These are phyloP conservation scores for Plenodomus biglobosus DNA, from an alignment of 2,329 filamentous ascomycete species.

Conservation along the genomic window DNA sequence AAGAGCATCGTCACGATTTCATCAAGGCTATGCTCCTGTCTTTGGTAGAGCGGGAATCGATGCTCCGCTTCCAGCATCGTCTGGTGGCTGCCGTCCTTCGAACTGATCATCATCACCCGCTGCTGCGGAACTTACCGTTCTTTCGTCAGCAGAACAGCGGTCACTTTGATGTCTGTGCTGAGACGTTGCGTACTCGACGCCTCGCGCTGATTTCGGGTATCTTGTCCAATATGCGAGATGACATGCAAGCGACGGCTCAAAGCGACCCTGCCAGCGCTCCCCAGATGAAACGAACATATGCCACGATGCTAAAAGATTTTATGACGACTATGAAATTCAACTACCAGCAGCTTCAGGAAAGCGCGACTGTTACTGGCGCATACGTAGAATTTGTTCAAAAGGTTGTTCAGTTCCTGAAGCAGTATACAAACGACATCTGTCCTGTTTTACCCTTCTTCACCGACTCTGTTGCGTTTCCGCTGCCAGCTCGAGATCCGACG, in stretches of 20 bases:
- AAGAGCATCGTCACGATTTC: constrained; percentile 52
- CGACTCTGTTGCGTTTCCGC: constrained; percentile 60
- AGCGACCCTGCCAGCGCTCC: constrained; percentile 35
- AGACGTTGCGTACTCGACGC: constrained; percentile 58
- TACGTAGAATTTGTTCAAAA: constrained; percentile 65
- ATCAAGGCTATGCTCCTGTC: constrained; percentile 57
- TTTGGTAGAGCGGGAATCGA: constrained; percentile 61
- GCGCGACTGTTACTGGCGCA: constrained; percentile 48
- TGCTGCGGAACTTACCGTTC: constrained; percentile 63
- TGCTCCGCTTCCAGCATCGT: constrained; percentile 62
- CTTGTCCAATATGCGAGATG: constrained; percentile 61
- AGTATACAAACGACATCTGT: constrained; percentile 61
- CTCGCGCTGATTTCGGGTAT: constrained; percentile 58
- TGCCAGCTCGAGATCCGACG: constrained; percentile 61
- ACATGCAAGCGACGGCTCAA: constrained; percentile 42
- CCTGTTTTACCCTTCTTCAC: constrained; percentile 62
- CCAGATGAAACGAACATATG: constrained; percentile 51
- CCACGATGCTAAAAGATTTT: constrained; percentile 55
- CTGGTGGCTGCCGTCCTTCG: constrained; percentile 59
- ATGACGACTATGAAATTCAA: constrained; percentile 65
- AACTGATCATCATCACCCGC: constrained; percentile 46
- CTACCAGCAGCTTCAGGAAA: constrained; percentile 56
- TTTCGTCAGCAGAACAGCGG: constrained; percentile 41
- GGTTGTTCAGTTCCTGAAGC: constrained; percentile 61
- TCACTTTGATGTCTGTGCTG: constrained; percentile 52